Base-by-base conservation (phyloP, 202 grass and related monocot species). In the Brachypodium distachyon region DNA sequence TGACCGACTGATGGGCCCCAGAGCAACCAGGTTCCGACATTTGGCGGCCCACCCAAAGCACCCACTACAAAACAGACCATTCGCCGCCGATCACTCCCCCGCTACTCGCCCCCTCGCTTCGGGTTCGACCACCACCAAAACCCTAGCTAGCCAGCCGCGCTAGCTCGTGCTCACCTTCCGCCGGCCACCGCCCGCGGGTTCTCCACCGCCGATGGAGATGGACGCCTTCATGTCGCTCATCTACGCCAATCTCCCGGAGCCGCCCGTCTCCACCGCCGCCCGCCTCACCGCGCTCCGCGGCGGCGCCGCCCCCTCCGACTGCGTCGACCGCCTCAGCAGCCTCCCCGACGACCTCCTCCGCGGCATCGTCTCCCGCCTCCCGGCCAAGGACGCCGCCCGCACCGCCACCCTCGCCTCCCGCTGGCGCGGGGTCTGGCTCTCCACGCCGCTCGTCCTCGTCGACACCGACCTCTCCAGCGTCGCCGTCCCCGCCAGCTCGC, bases 331-430 rank as follows among this genome's bases (percentile, higher is more conserved):
- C 43, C 59, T 92, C 59, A 82, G 72, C 61, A 0, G 1, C 25
- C 82, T 88, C 31, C 78, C 82, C 2, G 61, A 79, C 33, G 32
- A 60, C 41, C 43, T 85, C 51, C 89, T 91, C 49, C 33, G 66
- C 44, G 17, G 69, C 23, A 91, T 91, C 61, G 32, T 87, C 81
- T 52, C 77, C 59, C 72, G 47, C 44, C 73, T 91, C 57, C 85
- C 85, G 25, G 33, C 25, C 60, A 51, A 67, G 69, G 89, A 88
- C 31, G 76, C 60, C 27, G 59, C 58, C 10, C 57, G 49, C 12
- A 65, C 72, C 5, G n/a, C 58, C 10, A 14, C 12, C 32, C 48
- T 83, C 50, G 53, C 62, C 49, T 7, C 61, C 38, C 48, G 37
- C 67, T 81, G 56, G 78, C 68, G 68, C 29, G 41, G 29, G 40